These are phyloP conservation scores for Astrothelium subdiscretum DNA, from an alignment of 495 filamentous ascomycete species.

Conservation along the genomic window DNA sequence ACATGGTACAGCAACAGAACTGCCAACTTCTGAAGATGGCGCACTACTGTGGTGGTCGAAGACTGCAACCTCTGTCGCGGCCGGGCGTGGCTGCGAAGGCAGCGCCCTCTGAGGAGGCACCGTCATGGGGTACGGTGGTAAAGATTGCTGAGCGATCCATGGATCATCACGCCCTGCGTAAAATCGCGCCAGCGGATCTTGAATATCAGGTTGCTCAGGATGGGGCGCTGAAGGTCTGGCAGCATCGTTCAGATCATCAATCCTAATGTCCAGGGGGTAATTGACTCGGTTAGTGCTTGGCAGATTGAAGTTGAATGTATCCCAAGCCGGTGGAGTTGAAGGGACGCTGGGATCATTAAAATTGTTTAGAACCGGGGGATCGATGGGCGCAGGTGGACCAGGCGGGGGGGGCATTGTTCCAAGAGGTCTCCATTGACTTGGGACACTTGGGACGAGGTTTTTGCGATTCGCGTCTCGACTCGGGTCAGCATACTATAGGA, in stretches of 20 bases:
- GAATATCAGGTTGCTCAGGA: not conserved
- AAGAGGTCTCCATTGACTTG: not conserved
- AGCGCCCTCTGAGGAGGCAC: not conserved
- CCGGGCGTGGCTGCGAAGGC: not conserved
- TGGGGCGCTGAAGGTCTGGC: not conserved
- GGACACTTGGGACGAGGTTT: not conserved
- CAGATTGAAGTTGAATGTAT: not conserved
- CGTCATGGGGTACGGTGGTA: not conserved
- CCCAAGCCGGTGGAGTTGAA: not conserved
- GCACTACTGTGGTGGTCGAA: not conserved
- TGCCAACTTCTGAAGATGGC: not conserved
- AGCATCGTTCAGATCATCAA: not conserved
- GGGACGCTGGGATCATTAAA: not conserved
- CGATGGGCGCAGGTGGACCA: not conserved
- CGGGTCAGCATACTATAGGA: not conserved
- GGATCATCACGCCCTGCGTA: constrained; percentile 1
- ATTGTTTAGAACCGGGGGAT: not conserved
- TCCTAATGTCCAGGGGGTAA: not conserved
- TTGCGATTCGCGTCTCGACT: not conserved
- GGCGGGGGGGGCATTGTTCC: not conserved
- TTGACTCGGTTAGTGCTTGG: not conserved
- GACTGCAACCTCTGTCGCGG: not conserved
- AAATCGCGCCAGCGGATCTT: not conserved
- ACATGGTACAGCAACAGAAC: not conserved
- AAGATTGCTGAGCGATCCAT: not conserved